A percentile compares a stretch with the other conserved stretches of the same genome.
phyloP scores from a whole-genome alignment of 2,329 filamentous ascomycete species.

The Parafenestella ontariensis region DNA sequence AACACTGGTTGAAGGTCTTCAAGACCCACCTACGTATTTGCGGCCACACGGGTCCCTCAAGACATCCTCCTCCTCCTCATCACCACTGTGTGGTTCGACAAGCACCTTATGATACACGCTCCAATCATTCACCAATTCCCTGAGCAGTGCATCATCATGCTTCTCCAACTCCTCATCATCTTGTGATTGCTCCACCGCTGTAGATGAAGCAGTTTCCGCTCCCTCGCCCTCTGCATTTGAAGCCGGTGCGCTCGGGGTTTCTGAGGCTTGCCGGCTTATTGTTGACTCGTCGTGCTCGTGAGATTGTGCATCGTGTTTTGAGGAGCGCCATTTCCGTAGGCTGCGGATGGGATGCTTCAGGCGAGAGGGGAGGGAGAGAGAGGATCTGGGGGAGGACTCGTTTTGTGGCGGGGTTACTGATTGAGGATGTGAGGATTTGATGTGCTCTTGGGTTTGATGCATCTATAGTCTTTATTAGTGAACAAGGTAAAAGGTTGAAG shows the following conservation, averaged over 20 bases:
- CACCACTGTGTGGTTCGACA: neutral
- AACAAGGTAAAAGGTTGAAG: too few relatives aligned
- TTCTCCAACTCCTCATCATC: neutral
- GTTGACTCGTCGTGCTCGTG: neutral
- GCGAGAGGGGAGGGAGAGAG: neutral
- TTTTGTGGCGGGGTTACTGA: neutral
- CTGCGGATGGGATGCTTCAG: neutral
- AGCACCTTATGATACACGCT: slow-evolving; percentile 1
- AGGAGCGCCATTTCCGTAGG: neutral
- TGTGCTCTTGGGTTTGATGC: too few relatives aligned
- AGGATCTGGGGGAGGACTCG: neutral
- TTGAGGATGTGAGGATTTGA: too few relatives aligned
- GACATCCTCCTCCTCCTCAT: neutral
- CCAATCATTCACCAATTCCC: neutral
- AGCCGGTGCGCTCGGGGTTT: neutral
- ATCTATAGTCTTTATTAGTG: too few relatives aligned
- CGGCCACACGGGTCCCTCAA: neutral
- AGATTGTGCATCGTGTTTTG: neutral
- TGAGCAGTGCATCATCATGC: neutral
- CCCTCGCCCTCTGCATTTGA: too few relatives aligned
- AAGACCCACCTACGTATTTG: neutral
- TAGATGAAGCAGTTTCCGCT: too few relatives aligned
- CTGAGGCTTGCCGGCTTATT: neutral
- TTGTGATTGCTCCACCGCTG: too few relatives aligned
- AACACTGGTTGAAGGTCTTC: neutral